Base-by-base conservation (phyloP, 306 rosid species). In the Datisca glomerata region DNA sequence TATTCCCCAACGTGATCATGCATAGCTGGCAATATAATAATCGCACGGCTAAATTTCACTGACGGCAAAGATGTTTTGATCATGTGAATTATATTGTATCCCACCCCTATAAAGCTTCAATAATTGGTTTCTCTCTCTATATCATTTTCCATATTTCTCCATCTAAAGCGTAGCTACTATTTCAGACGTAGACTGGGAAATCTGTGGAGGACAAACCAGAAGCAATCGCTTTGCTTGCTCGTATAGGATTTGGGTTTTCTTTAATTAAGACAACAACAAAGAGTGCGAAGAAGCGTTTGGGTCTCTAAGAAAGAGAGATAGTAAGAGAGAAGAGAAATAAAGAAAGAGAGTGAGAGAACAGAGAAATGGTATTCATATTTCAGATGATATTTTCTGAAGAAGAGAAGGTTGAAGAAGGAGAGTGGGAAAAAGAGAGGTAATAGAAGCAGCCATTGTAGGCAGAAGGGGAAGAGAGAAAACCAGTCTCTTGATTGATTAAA, bases 1-100 rank as follows among this genome's bases (percentile, higher is more conserved):
- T 32, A 12, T 47, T 47, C 33, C 27, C 53, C 12, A 3, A 47
- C 55, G 1, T 12, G 34, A 36, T 49, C 32, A 22, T 49, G 44
- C 55, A 20, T 49, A 49, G 55, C 55, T 49, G 55, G 55, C 55
- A 49, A 29, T 33, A 19, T 5, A 13, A 9, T 34, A 22, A 19
- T 49, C 34, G n/a, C 21, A 35, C 55, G 55, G 55, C 44, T 22
- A 8, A 20, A 15, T 32, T 7, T 49, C 36, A 19, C 21, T 29
- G 23, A 49, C 55, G 34, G 44, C 55, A 20, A 49, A 33, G 4
- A 4, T 25, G 6, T 22, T 20, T 22, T 6, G 34, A 3, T 49
- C 32, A 33, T 21, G 44, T 49, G 43, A 20, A 12, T 8, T 4
- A 35, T 25, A 35, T 32, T 21, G 34, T 2, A 20, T 49, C 15